Conservation (phyloP, 192 early-diverging fungal species). For the Podila horticola region DNA sequence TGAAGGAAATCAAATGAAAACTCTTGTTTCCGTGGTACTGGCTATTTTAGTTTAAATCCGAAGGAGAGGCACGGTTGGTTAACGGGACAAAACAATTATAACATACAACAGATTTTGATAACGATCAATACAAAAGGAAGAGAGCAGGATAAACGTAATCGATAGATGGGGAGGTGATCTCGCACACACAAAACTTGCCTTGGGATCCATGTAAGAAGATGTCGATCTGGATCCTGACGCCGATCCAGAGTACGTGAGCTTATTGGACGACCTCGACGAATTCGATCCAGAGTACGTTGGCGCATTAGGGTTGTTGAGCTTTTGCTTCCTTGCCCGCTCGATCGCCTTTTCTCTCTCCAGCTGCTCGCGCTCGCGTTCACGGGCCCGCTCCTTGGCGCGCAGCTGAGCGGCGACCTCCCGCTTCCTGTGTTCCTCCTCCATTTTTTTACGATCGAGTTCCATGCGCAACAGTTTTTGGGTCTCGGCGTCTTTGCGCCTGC, state of each 20-base stretch:
- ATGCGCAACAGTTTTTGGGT: constrained; percentile 21
- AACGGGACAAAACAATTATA: not conserved
- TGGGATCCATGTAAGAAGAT: constrained; percentile 6
- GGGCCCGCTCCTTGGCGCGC: constrained; percentile 44
- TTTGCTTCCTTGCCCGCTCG: constrained; percentile 15
- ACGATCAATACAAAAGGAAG: no score
- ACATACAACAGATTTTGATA: not conserved
- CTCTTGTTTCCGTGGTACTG: constrained; percentile 21
- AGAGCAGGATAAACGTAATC: no score
- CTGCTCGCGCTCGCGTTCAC: constrained; percentile 24
- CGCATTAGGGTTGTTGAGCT: constrained; percentile 16
- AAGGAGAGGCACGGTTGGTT: not conserved
- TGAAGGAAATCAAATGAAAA: constrained; percentile 37
- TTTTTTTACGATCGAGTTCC: constrained; percentile 34
- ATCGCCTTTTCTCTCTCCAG: constrained; percentile 34
- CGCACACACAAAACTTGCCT: constrained; percentile 17
- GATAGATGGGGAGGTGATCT: not conserved
- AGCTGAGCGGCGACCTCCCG: constrained; percentile 25
- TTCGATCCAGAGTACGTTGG: constrained; percentile 35
- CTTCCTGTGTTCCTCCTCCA: constrained; percentile 30
- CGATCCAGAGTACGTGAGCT: constrained; percentile 19
- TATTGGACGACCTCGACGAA: not conserved
- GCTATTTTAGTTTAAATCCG: not conserved
- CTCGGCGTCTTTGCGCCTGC: constrained; percentile 34
- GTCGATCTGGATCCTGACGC: constrained; percentile 12